Conservation (phyloP, 2,329 filamentous ascomycete species). For the Remersonia thermophila region DNA sequence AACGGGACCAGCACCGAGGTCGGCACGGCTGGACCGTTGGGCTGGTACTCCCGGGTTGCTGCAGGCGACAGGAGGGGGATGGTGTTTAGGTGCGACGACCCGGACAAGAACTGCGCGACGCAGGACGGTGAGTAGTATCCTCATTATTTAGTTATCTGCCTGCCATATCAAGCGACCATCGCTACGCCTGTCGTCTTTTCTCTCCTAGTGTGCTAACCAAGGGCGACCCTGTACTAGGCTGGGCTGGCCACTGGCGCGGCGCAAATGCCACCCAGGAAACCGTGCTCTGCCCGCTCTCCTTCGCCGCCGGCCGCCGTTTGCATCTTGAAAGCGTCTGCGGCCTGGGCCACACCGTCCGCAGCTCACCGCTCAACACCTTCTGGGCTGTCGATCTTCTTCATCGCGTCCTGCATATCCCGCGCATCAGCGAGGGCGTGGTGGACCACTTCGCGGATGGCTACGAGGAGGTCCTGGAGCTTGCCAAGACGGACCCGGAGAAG, state of each 20-base stretch:
- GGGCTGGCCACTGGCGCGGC: conserved; percentile 57
- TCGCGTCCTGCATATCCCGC: conserved; percentile 50
- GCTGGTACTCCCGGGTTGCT: conserved; percentile 50
- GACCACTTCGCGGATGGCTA: conserved; percentile 53
- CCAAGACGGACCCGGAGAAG: conserved; percentile 32
- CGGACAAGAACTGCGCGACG: conserved; percentile 49
- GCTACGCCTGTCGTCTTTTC: no score
- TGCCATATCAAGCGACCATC: no score
- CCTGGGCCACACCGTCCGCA: conserved; percentile 49
- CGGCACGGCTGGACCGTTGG: conserved; percentile 41
- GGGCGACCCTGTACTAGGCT: no score
- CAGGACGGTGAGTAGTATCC: conserved; percentile 33
- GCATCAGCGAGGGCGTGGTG: conserved; percentile 45
- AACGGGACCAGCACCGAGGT: conserved; percentile 32
- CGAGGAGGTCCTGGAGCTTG: conserved; percentile 39
- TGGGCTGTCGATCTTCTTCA: conserved; percentile 57
- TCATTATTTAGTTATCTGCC: no score
- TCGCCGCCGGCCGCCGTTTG: conserved; percentile 34
- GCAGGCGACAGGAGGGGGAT: conserved; percentile 43
- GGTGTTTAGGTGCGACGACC: conserved; percentile 56
- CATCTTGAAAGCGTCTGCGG: conserved; percentile 48
- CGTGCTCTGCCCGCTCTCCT: conserved; percentile 56
- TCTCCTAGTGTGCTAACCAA: no score
- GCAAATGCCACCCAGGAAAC: conserved; percentile 52
- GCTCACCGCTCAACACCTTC: conserved; percentile 44